phyloP scores from a whole-genome alignment of 192 early-diverging fungal species.

The Entrophospora sp. region DNA sequence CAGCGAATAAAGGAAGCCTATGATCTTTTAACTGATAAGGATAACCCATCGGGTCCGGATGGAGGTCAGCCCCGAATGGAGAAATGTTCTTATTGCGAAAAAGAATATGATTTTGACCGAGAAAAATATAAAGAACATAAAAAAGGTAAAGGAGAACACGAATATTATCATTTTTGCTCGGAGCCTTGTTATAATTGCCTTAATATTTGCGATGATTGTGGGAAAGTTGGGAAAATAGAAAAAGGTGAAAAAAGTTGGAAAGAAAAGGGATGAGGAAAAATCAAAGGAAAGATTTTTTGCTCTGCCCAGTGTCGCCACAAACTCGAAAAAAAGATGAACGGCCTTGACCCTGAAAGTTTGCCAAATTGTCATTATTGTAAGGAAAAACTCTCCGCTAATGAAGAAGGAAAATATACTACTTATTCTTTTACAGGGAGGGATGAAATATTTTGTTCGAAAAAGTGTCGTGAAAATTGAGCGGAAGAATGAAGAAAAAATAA shows the following conservation, averaged over 20 bases:
- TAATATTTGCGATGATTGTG: neutral
- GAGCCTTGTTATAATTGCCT: neutral
- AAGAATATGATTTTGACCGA: neutral
- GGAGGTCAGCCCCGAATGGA: too few species aligned
- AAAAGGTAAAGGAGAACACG: neutral
- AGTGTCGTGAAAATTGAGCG: neutral
- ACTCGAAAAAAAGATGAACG: neutral
- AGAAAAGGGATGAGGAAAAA: neutral
- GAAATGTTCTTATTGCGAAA: neutral
- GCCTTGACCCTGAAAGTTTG: neutral
- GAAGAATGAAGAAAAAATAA: neutral
- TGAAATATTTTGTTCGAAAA: neutral
- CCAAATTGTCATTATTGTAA: neutral
- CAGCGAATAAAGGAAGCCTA: too few species aligned
- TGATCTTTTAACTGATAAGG: too few species aligned
- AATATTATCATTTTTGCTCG: neutral
- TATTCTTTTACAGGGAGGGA: neutral
- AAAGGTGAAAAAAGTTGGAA: neutral
- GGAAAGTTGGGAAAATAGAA: neutral
- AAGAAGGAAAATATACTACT: neutral
- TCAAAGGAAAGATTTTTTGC: too few species aligned
- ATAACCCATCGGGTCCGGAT: too few species aligned
- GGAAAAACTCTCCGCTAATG: neutral
- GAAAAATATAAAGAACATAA: neutral
- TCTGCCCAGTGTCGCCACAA: too few species aligned